phyloP scores from a whole-genome alignment of 306 rosid genomes.

The Trifolium pratense region DNA sequence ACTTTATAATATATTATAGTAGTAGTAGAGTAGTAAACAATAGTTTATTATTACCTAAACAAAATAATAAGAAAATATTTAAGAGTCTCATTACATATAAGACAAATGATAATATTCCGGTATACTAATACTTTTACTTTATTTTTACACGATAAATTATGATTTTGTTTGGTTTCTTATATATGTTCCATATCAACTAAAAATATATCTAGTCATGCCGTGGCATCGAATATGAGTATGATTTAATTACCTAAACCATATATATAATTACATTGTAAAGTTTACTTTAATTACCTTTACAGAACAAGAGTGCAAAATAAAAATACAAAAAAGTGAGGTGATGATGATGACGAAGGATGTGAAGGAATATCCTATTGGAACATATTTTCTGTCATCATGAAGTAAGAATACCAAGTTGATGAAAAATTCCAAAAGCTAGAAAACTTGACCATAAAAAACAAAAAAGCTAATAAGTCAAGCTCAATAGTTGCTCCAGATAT shows the following conservation, averaged over 20 bases:
- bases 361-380: neutral
- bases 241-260: neutral
- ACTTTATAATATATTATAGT: too few species aligned
- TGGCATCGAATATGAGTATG: too few species aligned
- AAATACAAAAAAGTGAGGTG: neutral
- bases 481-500: slow-evolving; percentile 71
- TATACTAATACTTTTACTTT: too few species aligned
- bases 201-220: too few species aligned
- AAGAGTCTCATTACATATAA: too few species aligned
- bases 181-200: too few species aligned
- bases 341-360: neutral
- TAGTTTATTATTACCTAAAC: too few species aligned
- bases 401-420: slow-evolving; percentile 9
- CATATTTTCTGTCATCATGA: neutral
- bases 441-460: neutral
- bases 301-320: neutral
- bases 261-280: neutral
- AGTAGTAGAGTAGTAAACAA: too few species aligned
- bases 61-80: too few species aligned
- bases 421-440: neutral
- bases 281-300: slow-evolving; percentile 13
- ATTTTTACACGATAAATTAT: too few species aligned
- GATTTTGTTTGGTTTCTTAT: too few species aligned
- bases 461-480: slow-evolving; percentile 34
- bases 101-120: too few species aligned